Evolutionary conservation across 768 basidiomycete genomes (phyloP).

Genomic region (Termitomyces titanicus): DNA sequence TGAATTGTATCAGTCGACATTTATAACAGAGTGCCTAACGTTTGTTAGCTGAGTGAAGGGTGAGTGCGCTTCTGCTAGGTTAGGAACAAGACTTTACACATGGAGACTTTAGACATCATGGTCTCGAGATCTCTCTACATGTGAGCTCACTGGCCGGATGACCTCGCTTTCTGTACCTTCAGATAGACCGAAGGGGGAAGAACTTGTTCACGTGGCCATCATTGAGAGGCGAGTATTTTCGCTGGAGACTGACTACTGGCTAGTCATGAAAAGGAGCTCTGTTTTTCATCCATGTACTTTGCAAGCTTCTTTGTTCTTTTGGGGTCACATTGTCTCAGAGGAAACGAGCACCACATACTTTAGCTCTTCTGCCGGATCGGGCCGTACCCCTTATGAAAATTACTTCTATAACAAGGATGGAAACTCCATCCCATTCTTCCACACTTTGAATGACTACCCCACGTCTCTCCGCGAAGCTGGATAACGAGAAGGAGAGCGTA

Average conservation of each 20-base stretch:
- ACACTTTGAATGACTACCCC: conserved; percentile 1
- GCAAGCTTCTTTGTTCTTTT: neutral
- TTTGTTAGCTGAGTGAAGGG: neutral
- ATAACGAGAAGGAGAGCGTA: conserved; percentile 17
- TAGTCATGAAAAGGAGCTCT: neutral
- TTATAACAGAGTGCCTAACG: too few relatives aligned
- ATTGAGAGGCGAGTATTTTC: neutral
- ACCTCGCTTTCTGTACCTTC: neutral
- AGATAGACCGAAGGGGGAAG: neutral
- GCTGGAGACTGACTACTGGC: neutral
- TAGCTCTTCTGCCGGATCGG: neutral
- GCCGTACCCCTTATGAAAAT: neutral
- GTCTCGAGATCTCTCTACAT: neutral
- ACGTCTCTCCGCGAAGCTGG: neutral
- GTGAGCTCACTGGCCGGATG: neutral
- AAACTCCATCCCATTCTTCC: neutral
- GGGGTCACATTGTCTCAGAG: neutral
- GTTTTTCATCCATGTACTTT: neutral
- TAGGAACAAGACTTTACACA: too few relatives aligned
- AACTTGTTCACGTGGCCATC: neutral
- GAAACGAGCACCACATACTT: neutral
- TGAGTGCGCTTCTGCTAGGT: neutral
- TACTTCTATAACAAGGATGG: conserved; percentile 1
- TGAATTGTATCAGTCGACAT: too few relatives aligned
- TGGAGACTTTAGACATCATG: neutral